phyloP scores from a whole-genome alignment of 257 asterid genomes.

The Scutellaria minor region DNA sequence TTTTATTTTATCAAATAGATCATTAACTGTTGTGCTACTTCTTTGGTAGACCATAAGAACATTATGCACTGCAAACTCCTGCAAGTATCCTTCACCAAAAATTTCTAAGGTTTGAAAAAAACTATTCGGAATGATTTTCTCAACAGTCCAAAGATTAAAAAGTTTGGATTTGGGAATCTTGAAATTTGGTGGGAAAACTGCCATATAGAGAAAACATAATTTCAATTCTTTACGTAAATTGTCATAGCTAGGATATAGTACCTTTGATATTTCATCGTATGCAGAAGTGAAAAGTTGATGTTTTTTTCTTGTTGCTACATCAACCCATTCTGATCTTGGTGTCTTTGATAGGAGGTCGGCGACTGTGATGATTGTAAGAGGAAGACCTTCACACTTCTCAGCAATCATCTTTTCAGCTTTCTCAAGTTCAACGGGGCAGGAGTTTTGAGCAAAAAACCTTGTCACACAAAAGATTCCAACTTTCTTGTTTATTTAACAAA shows the following conservation, averaged over 20 bases:
- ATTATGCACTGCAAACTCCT: neutral
- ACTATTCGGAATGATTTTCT: neutral
- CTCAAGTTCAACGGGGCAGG: neutral
- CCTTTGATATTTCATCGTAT: neutral
- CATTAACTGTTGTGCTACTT: neutral
- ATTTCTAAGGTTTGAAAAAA: neutral
- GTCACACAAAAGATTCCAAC: no score
- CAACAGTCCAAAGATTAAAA: neutral
- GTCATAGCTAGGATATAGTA: neutral
- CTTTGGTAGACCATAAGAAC: neutral
- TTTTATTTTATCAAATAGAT: no score
- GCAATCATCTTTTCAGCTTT: neutral
- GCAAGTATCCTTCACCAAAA: neutral
- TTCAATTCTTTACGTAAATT: neutral
- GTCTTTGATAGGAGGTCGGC: neutral
- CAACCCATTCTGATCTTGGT: neutral
- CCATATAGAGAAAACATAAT: neutral
- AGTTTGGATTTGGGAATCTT: neutral
- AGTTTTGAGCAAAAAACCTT: neutral
- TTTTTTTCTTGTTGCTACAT: neutral
- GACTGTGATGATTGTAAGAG: neutral
- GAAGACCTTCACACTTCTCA: conserved; percentile 1
- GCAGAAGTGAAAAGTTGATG: neutral
- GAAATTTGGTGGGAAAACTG: neutral
- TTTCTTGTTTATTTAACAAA: no score